Evolutionary conservation across 768 basidiomycete genomes (phyloP).

Genomic region (Leccinum pellstonianum): DNA sequence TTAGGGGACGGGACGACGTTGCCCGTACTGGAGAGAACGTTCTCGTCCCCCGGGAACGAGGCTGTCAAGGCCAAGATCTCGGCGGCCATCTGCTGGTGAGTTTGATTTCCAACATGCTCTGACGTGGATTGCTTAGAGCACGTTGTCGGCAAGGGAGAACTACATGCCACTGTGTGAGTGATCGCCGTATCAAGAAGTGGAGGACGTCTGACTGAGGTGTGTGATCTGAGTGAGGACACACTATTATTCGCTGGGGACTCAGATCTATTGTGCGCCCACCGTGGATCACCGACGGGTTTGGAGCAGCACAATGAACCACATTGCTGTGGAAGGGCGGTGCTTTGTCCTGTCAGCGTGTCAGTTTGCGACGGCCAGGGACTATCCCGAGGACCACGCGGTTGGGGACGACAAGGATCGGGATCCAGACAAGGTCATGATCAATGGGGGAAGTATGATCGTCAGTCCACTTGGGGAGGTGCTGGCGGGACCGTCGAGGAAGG

Average conservation of each 20-base stretch:
- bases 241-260: conserved; percentile 58
- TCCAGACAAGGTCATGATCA: conserved; percentile 54
- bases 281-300: conserved; percentile 59
- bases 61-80: conserved; percentile 46
- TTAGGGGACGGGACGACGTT: conserved; percentile 55
- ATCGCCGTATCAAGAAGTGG: not conserved
- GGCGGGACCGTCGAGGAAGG: conserved; percentile 54
- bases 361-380: conserved; percentile 54
- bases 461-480: conserved; percentile 55
- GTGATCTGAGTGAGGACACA: conserved; percentile 48
- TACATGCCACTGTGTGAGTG: conserved; percentile 62
- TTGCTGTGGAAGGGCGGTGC: conserved; percentile 67
- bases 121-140: not conserved
- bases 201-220: conserved; percentile 1
- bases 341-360: conserved; percentile 67
- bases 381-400: conserved; percentile 47
- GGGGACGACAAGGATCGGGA: conserved; percentile 36
- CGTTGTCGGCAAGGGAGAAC: conserved; percentile 54
- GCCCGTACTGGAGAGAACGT: conserved; percentile 45
- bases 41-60: conserved; percentile 27
- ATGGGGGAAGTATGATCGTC: conserved; percentile 61
- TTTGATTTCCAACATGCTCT: not conserved
- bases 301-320: conserved; percentile 58
- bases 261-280: conserved; percentile 66
- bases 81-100: conserved; percentile 60